phyloP scores from a whole-genome alignment of 495 filamentous ascomycete genomes.

The Xylona heveae region DNA sequence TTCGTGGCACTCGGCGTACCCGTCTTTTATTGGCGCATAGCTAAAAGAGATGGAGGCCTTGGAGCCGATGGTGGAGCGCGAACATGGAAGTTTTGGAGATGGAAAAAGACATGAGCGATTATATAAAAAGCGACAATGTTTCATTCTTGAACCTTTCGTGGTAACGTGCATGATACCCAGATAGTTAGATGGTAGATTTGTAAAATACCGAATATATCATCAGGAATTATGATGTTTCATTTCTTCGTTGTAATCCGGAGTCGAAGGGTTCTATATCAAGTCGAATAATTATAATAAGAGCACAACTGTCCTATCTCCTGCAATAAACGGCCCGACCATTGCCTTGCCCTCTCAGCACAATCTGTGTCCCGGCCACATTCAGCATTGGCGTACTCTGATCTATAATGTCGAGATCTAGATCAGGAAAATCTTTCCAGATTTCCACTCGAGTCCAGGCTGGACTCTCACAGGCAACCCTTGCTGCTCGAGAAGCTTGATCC shows the following conservation, averaged over 20 bases:
- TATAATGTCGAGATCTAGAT: slow-evolving; percentile 6
- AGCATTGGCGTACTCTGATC: too few relatives aligned
- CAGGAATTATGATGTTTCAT: too few relatives aligned
- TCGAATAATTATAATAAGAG: too few relatives aligned
- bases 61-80: slow-evolving; percentile 14
- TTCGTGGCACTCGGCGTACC: slow-evolving; percentile 72
- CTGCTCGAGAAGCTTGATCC: slow-evolving; percentile 15
- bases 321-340: too few relatives aligned
- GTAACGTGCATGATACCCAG: not conserved
- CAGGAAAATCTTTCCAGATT: slow-evolving; percentile 31
- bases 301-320: too few relatives aligned
- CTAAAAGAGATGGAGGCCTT: slow-evolving; percentile 26
- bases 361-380: too few relatives aligned
- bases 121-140: not conserved
- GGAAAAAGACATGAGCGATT: not conserved
- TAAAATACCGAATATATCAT: too few relatives aligned
- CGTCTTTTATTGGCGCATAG: slow-evolving; percentile 72
- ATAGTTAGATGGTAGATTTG: not conserved
- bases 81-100: slow-evolving; percentile 40
- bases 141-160: not conserved
- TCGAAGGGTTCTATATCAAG: too few relatives aligned
- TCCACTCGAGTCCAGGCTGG: slow-evolving; percentile 19
- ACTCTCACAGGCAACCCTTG: slow-evolving; percentile 5
- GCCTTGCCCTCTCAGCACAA: too few relatives aligned
- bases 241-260: too few relatives aligned